Conservation (phyloP, 768 basidiomycete genomes). For the Rhodotorula taiwanensis region DNA sequence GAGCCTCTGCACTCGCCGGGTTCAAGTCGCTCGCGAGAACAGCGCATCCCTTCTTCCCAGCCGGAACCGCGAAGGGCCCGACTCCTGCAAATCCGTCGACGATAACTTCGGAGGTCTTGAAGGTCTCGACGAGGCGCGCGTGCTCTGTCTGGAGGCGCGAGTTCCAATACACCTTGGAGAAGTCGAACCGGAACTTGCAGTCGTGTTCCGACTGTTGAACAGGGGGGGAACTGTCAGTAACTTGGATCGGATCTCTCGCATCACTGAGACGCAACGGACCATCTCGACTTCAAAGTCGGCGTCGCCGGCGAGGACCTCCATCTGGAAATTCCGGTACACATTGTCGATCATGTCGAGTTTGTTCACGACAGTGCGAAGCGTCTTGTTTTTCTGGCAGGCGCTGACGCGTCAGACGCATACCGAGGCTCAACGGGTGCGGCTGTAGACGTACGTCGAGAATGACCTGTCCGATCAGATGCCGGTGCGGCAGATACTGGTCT, state of each 20-base stretch:
- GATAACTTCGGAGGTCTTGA: slow-evolving; percentile 63
- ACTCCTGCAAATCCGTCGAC: slow-evolving; percentile 96
- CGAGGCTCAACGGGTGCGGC: background rate
- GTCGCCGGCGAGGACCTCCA: slow-evolving; percentile 93
- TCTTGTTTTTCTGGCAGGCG: slow-evolving; percentile 67
- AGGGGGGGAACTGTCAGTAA: no score
- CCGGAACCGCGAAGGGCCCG: slow-evolving; percentile 89
- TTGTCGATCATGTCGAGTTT: slow-evolving; percentile 80
- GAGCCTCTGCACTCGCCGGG: slow-evolving; percentile 73
- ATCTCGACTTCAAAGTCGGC: slow-evolving; percentile 77
- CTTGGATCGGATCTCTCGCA: no score
- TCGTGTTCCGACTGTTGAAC: slow-evolving; percentile 76
- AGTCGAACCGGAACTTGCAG: slow-evolving; percentile 88
- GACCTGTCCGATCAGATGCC: slow-evolving; percentile 81
- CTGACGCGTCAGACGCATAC: no score
- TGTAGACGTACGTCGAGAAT: slow-evolving; percentile 68
- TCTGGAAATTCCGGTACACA: slow-evolving; percentile 84
- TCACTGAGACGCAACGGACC: no score
- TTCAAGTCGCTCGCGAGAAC: slow-evolving; percentile 93
- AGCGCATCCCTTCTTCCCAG: slow-evolving; percentile 73
- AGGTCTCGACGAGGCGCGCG: slow-evolving; percentile 67
- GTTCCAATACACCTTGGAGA: slow-evolving; percentile 96
- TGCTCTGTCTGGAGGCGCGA: slow-evolving; percentile 89
- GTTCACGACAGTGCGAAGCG: slow-evolving; percentile 83
- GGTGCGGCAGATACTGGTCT: slow-evolving; percentile 84